Base-by-base conservation (phyloP, 75 land plant species). In the Picea glauca region DNA sequence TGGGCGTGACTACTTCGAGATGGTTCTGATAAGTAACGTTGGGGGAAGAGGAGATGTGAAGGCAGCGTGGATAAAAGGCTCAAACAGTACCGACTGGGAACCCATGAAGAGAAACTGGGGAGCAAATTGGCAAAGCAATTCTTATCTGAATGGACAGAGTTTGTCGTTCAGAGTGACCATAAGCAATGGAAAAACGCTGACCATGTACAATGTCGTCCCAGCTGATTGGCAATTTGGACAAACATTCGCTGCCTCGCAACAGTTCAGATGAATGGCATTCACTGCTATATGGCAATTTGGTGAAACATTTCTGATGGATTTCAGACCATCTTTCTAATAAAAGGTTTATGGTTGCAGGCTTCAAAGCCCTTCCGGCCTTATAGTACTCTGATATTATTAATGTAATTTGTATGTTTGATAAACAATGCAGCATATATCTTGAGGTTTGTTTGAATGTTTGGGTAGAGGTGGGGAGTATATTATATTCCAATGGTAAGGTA, bases 21-120 rank as follows among this genome's bases (percentile, higher is more conserved):
- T 78, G 67, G 85, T 88, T n/a, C n/a, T 81, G 5, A 77, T 88
- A 26, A 79, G 80, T 81, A 88, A 88, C 58, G 90, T 86, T 3
- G 90, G 70, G 21, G 89, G 86, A 5, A 78, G 80, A 18, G 89
- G 89, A 3, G 84, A 81, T 50, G 63, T 87, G 1, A 13, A 17
- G 8, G 85, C 81, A 0, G 88, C 75, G 21, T 58, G 23, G 60
- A 77, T 85, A 13, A 83, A 60, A 38, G 86, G 86, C 3, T 72
- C 80, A 1, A 73, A 77, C n/a, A 35, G 38, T 35, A 78, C 57
- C 8, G 72, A 31, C 35, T 84, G 86, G 86, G n/a, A 77, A 58
- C 60, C 75, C 3, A 72, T 85, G 86, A 23, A 4, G 2, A 78
- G 86, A 26, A 82, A 78, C 63, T 85, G 85, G 76, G 86, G 86